phyloP scores from a whole-genome alignment of 208 protist genomes.

The Crithidia expoeki region DNA sequence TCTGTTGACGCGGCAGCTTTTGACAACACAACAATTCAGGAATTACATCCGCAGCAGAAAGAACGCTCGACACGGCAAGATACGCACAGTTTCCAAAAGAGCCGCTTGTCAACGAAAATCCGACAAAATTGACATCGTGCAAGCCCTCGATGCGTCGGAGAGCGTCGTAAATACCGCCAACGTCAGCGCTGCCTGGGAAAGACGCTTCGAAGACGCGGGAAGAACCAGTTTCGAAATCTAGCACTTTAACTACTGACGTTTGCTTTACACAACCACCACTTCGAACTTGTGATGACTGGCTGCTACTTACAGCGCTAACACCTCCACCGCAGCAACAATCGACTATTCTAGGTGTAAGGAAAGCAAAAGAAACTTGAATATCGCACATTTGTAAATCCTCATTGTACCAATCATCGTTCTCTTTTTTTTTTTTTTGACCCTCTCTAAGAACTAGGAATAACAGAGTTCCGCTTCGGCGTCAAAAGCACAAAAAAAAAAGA shows the following conservation, averaged over 20 bases:
- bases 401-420: neutral
- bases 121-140: neutral
- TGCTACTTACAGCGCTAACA: neutral
- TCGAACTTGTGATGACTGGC: neutral
- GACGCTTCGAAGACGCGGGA: constrained; percentile 10
- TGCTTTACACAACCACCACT: neutral
- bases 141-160: neutral
- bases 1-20: neutral
- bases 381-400: constrained; percentile 2
- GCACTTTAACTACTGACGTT: constrained; percentile 10
- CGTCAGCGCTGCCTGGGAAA: neutral
- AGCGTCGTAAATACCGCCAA: constrained; percentile 2
- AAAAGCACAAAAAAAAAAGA: too few relatives aligned
- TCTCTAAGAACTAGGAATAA: too few relatives aligned
- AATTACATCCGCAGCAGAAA: constrained; percentile 33
- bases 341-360: constrained; percentile 19
- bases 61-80: constrained; percentile 27
- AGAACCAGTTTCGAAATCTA: constrained; percentile 16
- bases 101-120: constrained; percentile 30
- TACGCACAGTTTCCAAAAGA: constrained; percentile 7
- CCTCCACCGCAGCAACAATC: constrained; percentile 14
- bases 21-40: constrained; percentile 56
- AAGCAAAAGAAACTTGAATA: constrained; percentile 33
- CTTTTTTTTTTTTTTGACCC: too few relatives aligned
- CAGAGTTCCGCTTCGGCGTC: too few relatives aligned